These are phyloP conservation scores for Yamadazyma atmosphaerica DNA, from an alignment of 1,139 yeast genomes.

Conservation along the genomic window DNA sequence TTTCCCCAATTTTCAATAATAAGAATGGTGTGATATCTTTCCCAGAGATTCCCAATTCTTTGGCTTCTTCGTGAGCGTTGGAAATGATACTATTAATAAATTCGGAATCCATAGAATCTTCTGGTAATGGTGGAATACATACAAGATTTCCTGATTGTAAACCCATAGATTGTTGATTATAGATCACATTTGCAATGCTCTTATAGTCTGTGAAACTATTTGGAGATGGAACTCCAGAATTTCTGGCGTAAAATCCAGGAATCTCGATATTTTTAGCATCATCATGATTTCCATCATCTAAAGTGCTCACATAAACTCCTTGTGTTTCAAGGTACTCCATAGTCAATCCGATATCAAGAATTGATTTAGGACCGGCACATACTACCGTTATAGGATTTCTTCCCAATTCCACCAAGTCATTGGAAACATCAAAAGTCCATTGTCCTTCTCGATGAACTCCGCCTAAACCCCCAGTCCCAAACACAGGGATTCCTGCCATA, in stretches of 20 bases:
- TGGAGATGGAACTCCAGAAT: conserved; percentile 74
- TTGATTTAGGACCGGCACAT: conserved; percentile 89
- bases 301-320: conserved; percentile 63
- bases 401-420: conserved; percentile 84
- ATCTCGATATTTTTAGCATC: conserved; percentile 31
- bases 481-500: conserved; percentile 75
- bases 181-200: conserved; percentile 64
- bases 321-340: conserved; percentile 88
- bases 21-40: conserved; percentile 81
- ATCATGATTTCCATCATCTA: conserved; percentile 34
- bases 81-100: conserved; percentile 58
- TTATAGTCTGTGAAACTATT: conserved; percentile 52
- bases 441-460: conserved; percentile 88
- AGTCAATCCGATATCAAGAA: conserved; percentile 76
- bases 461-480: conserved; percentile 93
- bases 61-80: conserved; percentile 60
- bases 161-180: conserved; percentile 51
- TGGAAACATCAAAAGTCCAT: conserved; percentile 75
- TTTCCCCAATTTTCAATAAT: conserved; percentile 60
- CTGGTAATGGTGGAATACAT: conserved; percentile 80
- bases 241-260: conserved; percentile 85
- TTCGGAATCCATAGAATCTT: conserved; percentile 55
- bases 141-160: conserved; percentile 70
- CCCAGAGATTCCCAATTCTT: conserved; percentile 55
- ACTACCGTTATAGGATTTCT: conserved; percentile 84